Base-by-base conservation (phyloP, 345 rosid species). In the Aethionema arabicum region DNA sequence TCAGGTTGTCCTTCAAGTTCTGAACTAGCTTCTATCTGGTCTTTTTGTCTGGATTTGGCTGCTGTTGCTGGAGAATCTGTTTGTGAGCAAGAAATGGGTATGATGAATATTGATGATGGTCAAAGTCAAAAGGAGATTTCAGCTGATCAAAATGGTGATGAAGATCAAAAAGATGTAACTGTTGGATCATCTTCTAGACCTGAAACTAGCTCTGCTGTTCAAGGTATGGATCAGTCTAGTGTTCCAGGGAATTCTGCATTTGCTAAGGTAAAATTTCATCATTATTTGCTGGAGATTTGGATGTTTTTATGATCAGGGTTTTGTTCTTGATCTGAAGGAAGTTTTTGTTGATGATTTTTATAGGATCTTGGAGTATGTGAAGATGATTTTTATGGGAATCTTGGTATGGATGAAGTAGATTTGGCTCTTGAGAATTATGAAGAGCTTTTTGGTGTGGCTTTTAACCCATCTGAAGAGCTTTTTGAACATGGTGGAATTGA, bases 1-100 rank as follows among this genome's bases (percentile, higher is more conserved):
- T 82, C 92, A 13, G 99, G 96, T 21, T 95, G 99, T 61, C 99
- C 97, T 21, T 88, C 99, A 3, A 83, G 91, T 60, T 57, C 84
- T 7, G 95, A 95, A 59, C 89, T 95, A 44, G 92, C 97, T 31
- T 83, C 95, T 31, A 76, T 88, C 11, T 95, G 99, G 99, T 77
- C 97, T 51, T 90, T 85, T 64, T 80, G 81, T 63, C 68, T 74
- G 47, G 91, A 83, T 55, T 46, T 65, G 15, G 29, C 67, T 46
- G 72, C 84, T 50, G 68, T 85, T 12, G 57, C 7, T 0, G 83
- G 76, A 50, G 91, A 82, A 59, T 68, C 96, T 31, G 45, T 71
- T 29, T 90, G 96, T 56, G 96, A 86, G 70, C 76, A 87, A 75
- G 93, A 79, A 74, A 32, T 90, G 77, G 90, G 96, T 42, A 69